Evolutionary conservation across 352 stramenopile genomes (phyloP), one percentile per base, ranked within the genome.

Genomic region (Phytophthora citrophthora): DNA sequence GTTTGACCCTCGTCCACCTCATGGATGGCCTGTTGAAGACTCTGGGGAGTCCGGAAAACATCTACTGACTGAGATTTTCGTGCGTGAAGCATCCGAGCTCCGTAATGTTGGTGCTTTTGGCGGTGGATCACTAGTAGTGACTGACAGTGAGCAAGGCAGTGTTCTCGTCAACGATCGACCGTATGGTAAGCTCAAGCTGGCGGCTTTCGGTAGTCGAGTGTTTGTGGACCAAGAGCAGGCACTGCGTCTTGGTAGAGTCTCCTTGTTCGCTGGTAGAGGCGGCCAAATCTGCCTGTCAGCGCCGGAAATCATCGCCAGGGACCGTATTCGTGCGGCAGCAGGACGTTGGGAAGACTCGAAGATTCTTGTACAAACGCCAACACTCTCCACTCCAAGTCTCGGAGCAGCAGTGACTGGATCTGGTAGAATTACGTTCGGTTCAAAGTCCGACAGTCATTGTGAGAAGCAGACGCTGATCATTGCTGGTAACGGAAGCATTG

Each of bases 21-120:
- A 13, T 26, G 62, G 63, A 10, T 71, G 63, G 63, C 49, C 55
- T 20, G 10, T 71, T 40, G 49, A 62, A 43, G 36, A 61, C 10
- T 23, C 36, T 13, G 18, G 40, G 7, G 56, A 61, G 49, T 20
- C 38, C 38, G 54, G 61, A 0, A 50, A 64, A 18, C 40, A 71
- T 23, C 40, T 74, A 13, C 49, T 74, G 54, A 74, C 66, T 0
- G 66, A 74, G 48, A 64, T 71, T 29, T 68, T 74, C 31, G 61
- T 74, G 1, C 66, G 49, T 52, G 50, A 61, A 55, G 52, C 48
- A 5, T 70, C 61, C 0, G 44, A 68, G 34, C 56, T 74, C 24
- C 54, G 45, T 6, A 71, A 47, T 18, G 7, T 75, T 16, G 39
- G 15, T 2, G 53, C 39, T 3, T 68, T 61, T 41, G 54, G 56